Conservation (phyloP, 176 grass and related monocot genomes). For the Oryza rufipogon region DNA sequence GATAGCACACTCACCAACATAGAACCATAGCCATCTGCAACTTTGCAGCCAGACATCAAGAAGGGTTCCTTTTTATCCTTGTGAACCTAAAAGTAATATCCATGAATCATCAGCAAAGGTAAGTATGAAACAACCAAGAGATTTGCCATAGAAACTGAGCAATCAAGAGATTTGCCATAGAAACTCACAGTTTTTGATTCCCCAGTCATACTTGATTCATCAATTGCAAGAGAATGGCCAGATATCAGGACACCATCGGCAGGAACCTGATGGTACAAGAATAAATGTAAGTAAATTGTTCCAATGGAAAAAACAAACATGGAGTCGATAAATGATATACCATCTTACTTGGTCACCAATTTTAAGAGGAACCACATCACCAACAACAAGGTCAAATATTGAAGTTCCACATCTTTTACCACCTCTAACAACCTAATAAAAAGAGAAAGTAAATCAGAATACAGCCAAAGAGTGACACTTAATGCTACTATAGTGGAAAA, state of each 20-base stretch:
- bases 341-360: conserved; percentile 97
- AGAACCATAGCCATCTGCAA: conserved; percentile 94
- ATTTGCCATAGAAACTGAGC: conserved; percentile 38
- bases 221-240: conserved; percentile 96
- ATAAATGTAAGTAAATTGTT: conserved; percentile 43
- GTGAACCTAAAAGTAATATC: conserved; percentile 60
- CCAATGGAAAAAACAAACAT: conserved; percentile 19
- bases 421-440: conserved; percentile 74
- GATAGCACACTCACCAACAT: conserved; percentile 73
- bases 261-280: conserved; percentile 67
- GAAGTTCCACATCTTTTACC: conserved; percentile 83
- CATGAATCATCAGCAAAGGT: neutral
- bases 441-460: conserved; percentile 35
- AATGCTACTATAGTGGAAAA: conserved; percentile 31
- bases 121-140: conserved; percentile 18
- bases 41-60: conserved; percentile 98
- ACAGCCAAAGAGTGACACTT: conserved; percentile 18
- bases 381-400: conserved; percentile 93
- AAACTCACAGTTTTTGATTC: conserved; percentile 85
- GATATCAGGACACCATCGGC: conserved; percentile 90
- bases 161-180: neutral
- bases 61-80: conserved; percentile 90
- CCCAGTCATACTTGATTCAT: conserved; percentile 99
- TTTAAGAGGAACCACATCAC: conserved; percentile 94
- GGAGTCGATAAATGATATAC: conserved; percentile 42